These are phyloP conservation scores for Telfairia occidentalis DNA, from an alignment of 331 rosid species.

Conservation along the genomic window DNA sequence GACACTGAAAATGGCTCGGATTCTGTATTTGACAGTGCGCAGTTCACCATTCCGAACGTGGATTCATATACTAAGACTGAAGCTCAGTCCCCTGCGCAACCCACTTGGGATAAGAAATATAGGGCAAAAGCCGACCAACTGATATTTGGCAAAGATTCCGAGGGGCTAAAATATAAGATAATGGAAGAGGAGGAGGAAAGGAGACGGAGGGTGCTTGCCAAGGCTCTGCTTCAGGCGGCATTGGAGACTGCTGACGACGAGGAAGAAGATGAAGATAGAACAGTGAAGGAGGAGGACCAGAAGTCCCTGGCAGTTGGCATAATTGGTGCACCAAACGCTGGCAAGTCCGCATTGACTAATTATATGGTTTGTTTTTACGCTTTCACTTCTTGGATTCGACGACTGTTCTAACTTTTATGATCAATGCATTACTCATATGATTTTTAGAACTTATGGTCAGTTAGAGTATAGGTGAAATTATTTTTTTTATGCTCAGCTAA, in stretches of 20 bases:
- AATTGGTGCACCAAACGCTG: slow-evolving; percentile 88
- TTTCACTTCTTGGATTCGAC: background rate
- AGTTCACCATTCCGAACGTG: slow-evolving; percentile 27
- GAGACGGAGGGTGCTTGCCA: slow-evolving; percentile 47
- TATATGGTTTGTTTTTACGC: slow-evolving; percentile 42
- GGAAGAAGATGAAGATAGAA: slow-evolving; percentile 19
- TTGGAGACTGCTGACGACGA: slow-evolving; percentile 27
- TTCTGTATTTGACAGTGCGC: slow-evolving; percentile 64
- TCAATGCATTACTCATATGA: background rate
- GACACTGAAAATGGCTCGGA: slow-evolving; percentile 28
- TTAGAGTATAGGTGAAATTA: background rate
- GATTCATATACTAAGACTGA: slow-evolving; percentile 17
- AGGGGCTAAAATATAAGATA: slow-evolving; percentile 27
- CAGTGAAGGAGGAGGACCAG: slow-evolving; percentile 70
- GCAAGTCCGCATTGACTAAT: slow-evolving; percentile 79
- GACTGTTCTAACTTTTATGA: background rate
- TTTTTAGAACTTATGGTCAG: background rate
- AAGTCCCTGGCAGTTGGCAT: slow-evolving; percentile 72
- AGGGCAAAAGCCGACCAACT: slow-evolving; percentile 39
- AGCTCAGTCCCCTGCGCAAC: slow-evolving; percentile 5
- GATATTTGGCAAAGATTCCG: slow-evolving; percentile 29
- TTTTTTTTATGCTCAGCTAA: background rate
- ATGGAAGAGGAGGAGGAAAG: slow-evolving; percentile 48
- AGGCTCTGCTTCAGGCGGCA: slow-evolving; percentile 64
- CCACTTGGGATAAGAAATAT: slow-evolving; percentile 54